Percentiles rank a stretch among this genome's conserved stretches.
phyloP scores from a whole-genome alignment of 257 asterid species.

The Solanum pinnatisectum region DNA sequence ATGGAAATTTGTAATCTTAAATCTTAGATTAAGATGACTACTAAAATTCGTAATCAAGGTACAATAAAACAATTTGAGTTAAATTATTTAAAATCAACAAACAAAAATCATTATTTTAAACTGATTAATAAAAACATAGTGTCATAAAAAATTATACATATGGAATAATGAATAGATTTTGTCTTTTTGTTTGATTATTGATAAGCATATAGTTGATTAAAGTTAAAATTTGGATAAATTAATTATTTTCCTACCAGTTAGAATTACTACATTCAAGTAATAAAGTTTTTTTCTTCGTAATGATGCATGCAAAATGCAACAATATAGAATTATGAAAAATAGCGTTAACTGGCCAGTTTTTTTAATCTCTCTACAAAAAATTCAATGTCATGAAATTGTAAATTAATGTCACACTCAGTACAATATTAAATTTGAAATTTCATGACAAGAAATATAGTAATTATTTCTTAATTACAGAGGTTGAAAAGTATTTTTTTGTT shows the following conservation, averaged over 20 bases:
- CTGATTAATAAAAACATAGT: neutral
- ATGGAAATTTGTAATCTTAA: no score
- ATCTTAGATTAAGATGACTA: no score
- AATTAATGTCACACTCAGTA: neutral
- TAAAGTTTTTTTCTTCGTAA: neutral
- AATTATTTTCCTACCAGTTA: neutral
- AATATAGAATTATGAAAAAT: neutral
- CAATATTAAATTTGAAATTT: neutral
- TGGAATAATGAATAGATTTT: neutral
- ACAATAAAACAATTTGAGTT: neutral
- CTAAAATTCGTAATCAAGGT: neutral
- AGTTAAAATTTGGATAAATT: neutral
- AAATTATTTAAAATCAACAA: neutral
- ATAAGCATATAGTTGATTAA: neutral
- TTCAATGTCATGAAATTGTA: neutral
- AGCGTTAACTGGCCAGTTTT: neutral
- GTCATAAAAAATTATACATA: neutral
- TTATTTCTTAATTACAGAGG: neutral
- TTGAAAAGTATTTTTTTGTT: neutral
- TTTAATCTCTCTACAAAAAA: neutral
- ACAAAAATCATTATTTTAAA: neutral
- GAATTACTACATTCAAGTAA: neutral
- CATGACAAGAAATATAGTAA: neutral
- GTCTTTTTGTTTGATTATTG: neutral
- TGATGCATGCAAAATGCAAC: neutral